phyloP scores from a whole-genome alignment of 768 basidiomycete genomes.

The Scleroderma citrinum region DNA sequence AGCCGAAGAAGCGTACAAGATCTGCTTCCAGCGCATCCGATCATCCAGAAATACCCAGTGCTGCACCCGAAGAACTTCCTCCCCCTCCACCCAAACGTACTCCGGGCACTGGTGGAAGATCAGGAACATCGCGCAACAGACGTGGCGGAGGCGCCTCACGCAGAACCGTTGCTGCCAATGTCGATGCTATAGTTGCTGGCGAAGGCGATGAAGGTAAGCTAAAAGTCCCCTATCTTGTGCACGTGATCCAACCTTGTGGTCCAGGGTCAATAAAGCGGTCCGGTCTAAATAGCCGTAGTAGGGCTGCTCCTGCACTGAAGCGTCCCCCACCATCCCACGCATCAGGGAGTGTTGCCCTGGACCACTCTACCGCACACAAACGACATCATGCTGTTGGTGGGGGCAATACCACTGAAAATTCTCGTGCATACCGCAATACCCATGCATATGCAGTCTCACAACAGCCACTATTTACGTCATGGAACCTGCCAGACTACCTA shows the following conservation, averaged over 20 bases:
- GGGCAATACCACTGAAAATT: conserved; percentile 38
- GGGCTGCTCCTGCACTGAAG: conserved; percentile 24
- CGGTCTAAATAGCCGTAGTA: conserved; percentile 37
- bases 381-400: conserved; percentile 42
- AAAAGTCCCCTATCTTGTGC: conserved; percentile 17
- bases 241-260: conserved; percentile 33
- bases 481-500: conserved; percentile 92
- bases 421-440: conserved; percentile 70
- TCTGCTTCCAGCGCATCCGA: conserved; percentile 72
- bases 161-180: conserved; percentile 14
- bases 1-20: conserved; percentile 65
- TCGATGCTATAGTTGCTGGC: conserved; percentile 21
- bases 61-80: conserved; percentile 35
- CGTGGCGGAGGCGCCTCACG: conserved; percentile 26
- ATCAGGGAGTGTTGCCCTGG: conserved; percentile 32
- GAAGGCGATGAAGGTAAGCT: conserved; percentile 64
- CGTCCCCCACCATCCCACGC: conserved; percentile 26
- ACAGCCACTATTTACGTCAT: conserved; percentile 74
- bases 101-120: conserved; percentile 13
- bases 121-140: conserved; percentile 24
- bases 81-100: conserved; percentile 29
- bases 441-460: conserved; percentile 77
- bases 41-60: conserved; percentile 35
- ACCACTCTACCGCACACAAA: conserved; percentile 35
- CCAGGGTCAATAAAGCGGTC: conserved; percentile 30